Conservation (phyloP, 768 basidiomycete genomes). For the Agaricus blazei region DNA sequence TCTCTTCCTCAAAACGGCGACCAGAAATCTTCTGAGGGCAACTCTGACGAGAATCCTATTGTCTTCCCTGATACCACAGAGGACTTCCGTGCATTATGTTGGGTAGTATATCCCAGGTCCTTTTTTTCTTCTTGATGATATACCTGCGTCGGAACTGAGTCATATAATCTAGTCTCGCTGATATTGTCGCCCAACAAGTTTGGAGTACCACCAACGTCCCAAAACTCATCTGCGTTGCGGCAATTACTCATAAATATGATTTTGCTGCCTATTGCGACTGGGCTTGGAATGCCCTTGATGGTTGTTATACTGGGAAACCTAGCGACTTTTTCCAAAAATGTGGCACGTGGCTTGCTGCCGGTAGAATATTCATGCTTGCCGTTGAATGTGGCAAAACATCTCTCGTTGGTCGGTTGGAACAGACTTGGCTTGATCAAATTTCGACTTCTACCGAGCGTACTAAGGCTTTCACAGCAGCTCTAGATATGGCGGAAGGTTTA, state of each 20-base stretch:
- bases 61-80: not conserved
- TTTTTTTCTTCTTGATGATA: not conserved
- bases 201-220: not conserved
- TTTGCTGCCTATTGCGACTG: not conserved
- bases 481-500: not conserved
- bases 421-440: not conserved
- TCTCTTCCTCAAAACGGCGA: not conserved
- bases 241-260: not conserved
- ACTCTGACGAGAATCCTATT: not conserved
- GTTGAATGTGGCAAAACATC: not conserved
- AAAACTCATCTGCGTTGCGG: not conserved
- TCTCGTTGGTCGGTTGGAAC: not conserved
- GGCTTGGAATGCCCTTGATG: not conserved
- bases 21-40: not conserved
- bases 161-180: not conserved
- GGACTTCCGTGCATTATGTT: constrained; percentile 4
- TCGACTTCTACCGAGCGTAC: not conserved
- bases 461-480: not conserved
- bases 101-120: constrained; percentile 2
- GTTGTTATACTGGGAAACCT: not conserved
- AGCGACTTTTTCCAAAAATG: not conserved
- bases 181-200: not conserved
- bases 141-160: too few species aligned
- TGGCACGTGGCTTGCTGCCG: not conserved
- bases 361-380: not conserved